Percentiles rank a stretch among this genome's conserved stretches.
phyloP scores from a whole-genome alignment of 805 yeast species.

The Lipomyces starkeyi region DNA sequence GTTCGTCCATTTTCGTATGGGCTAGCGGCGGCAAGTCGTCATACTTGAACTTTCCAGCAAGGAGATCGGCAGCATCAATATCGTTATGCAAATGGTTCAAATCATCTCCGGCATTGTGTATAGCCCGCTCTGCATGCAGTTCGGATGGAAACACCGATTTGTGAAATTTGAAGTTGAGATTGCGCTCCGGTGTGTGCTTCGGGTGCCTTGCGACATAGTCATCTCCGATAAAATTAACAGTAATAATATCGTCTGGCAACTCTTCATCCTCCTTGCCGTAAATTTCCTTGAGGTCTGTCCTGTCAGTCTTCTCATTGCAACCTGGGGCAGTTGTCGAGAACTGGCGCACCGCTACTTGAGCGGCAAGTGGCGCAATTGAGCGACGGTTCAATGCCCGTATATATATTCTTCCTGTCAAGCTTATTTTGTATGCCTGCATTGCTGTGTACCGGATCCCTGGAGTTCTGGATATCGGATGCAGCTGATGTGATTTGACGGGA shows the following conservation, averaged over 20 bases:
- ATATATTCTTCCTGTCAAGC: not conserved
- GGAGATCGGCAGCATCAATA: not conserved
- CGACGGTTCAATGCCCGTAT: not conserved
- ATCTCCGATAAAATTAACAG: not conserved
- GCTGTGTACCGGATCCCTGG: not conserved
- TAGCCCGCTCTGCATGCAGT: not conserved
- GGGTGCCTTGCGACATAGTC: not conserved
- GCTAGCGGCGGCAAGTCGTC: constrained; percentile 43
- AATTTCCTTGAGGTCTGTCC: not conserved
- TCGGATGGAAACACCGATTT: not conserved
- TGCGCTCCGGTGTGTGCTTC: constrained; percentile 2
- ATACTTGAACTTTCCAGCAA: not conserved
- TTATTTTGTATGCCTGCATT: not conserved
- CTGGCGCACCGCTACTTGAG: not conserved
- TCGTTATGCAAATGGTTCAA: not conserved
- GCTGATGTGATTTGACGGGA: not conserved
- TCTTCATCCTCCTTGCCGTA: constrained; percentile 1
- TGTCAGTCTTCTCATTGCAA: not conserved
- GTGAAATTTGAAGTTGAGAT: not conserved
- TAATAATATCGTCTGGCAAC: not conserved
- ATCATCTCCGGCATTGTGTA: not conserved
- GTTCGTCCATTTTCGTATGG: constrained; percentile 71
- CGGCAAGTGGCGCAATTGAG: not conserved
- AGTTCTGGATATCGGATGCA: not conserved
- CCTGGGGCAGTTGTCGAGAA: not conserved